phyloP scores from a whole-genome alignment of 441 rosid genomes.

The Hypseocharis bilobata region DNA sequence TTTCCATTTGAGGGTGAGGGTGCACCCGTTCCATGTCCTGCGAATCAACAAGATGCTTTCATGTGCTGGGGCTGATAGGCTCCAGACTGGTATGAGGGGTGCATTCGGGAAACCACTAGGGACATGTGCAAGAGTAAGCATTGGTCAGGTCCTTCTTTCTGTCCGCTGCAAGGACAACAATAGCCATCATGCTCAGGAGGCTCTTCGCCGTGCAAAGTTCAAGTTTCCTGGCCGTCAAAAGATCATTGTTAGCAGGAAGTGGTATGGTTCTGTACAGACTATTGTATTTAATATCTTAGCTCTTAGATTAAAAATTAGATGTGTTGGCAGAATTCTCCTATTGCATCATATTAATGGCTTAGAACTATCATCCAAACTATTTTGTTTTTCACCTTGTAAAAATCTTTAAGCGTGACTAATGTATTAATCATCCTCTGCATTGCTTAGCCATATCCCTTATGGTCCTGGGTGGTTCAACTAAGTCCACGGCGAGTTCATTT shows the following conservation, averaged over 20 bases:
- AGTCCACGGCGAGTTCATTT: too few species aligned
- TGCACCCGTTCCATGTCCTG: constrained; percentile 83
- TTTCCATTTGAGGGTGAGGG: constrained; percentile 76
- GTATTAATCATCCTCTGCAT: too few species aligned
- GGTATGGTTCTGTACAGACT: constrained; percentile 31
- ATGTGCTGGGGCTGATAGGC: constrained; percentile 94
- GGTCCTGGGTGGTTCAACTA: too few species aligned
- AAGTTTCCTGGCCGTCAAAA: constrained; percentile 94
- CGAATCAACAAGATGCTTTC: constrained; percentile 96
- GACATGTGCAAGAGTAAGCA: constrained; percentile 45
- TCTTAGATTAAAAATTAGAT: too few species aligned
- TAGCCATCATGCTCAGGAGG: constrained; percentile 79
- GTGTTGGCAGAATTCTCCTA: too few species aligned
- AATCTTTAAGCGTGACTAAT: too few species aligned
- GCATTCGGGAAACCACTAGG: constrained; percentile 54
- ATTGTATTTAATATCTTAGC: too few species aligned
- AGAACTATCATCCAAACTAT: too few species aligned
- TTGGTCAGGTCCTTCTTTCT: constrained; percentile 78
- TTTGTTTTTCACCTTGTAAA: too few species aligned
- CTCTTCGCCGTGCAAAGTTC: constrained; percentile 85
- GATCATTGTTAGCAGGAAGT: constrained; percentile 90
- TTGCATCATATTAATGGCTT: too few species aligned
- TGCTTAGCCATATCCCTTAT: too few species aligned
- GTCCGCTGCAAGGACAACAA: constrained; percentile 78
- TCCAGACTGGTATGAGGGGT: constrained; percentile 72